Evolutionary conservation across 371 early-diverging fungal species (phyloP).

Genomic region (Lichtheimia hyalospora): DNA sequence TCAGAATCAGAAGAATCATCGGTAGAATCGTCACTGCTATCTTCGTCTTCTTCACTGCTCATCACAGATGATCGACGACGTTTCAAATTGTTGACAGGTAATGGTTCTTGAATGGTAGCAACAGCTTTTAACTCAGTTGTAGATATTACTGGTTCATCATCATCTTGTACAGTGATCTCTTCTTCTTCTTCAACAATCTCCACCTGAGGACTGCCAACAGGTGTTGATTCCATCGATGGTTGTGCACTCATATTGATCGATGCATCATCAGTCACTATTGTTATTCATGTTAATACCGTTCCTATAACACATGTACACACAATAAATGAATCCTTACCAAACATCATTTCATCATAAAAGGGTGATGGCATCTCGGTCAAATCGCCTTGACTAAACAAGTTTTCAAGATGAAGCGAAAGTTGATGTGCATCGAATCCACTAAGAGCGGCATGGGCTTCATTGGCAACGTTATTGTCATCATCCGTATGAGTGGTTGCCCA

Average conservation of each 20-base stretch:
- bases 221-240: constrained; percentile 1
- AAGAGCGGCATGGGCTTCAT: constrained; percentile 16
- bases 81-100: background rate
- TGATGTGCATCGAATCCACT: constrained; percentile 36
- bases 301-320: background rate
- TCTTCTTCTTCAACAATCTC: constrained; percentile 10
- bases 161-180: constrained; percentile 4
- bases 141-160: no score
- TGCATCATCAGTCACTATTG: background rate
- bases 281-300: background rate
- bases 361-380: constrained; percentile 10
- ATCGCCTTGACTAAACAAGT: constrained; percentile 39
- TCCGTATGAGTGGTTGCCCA: constrained; percentile 15
- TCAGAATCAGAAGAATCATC: constrained; percentile 20
- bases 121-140: background rate
- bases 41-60: background rate
- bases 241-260: background rate
- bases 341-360: constrained; percentile 46
- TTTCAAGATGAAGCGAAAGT: constrained; percentile 32
- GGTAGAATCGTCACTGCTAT: constrained; percentile 24
- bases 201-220: constrained; percentile 4
- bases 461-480: no score
- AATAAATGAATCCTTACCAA: constrained; percentile 44
- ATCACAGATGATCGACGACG: constrained; percentile 3
- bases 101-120: constrained; percentile 1